Evolutionary conservation across 2,329 filamentous ascomycete species (phyloP).

Genomic region (Aurifilum marmelostoma): DNA sequence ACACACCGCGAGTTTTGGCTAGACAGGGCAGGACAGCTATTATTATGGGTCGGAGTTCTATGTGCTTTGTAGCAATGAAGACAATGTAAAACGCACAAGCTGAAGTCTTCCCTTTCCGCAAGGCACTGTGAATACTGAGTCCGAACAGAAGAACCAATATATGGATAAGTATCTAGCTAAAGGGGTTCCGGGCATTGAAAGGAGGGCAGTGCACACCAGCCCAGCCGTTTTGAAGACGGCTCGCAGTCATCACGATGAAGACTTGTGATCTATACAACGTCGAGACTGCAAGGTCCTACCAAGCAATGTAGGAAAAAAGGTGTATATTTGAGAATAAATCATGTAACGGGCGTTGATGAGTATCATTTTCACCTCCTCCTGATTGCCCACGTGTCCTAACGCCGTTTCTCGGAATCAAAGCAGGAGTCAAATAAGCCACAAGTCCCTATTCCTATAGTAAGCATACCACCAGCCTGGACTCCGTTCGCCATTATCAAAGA

Average conservation of each 20-base stretch:
- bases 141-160: no score
- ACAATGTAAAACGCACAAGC: background rate
- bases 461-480: constrained; percentile 24
- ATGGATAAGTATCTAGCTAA: background rate
- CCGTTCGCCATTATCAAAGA: constrained; percentile 34
- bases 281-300: background rate
- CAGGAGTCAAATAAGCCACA: background rate
- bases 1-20: background rate
- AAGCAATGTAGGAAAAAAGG: background rate
- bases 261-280: background rate
- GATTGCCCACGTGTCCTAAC: background rate
- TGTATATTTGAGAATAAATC: background rate
- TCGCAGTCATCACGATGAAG: background rate
- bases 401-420: background rate
- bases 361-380: background rate
- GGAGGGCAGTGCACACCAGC: background rate
- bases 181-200: background rate
- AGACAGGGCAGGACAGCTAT: background rate
- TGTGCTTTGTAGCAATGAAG: background rate
- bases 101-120: no score
- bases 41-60: background rate
- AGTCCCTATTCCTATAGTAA: background rate
- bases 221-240: background rate
- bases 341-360: constrained; percentile 17
- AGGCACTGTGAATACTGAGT: no score